Evolutionary conservation across 78 protist genomes (phyloP).

Genomic region (Mastigamoeba balamuthi): DNA sequence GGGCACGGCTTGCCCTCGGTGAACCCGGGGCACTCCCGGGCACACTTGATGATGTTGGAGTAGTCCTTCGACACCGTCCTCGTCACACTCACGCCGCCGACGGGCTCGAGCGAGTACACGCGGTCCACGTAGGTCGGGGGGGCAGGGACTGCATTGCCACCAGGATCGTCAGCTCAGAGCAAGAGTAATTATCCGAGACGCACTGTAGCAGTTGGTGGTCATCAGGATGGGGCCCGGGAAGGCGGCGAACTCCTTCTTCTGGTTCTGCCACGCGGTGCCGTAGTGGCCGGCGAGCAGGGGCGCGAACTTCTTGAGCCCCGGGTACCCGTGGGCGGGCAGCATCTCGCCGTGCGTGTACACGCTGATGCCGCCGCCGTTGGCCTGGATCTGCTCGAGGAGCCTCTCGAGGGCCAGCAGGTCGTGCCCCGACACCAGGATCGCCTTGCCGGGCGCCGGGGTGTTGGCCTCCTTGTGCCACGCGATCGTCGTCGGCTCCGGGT

Average conservation of each 20-base stretch:
- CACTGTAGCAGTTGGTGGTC: conserved; percentile 76
- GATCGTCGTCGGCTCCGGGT: conserved; percentile 15
- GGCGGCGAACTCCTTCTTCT: conserved; percentile 34
- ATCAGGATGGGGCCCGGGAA: conserved; percentile 75
- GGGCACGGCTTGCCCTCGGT: neutral
- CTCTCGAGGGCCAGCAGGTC: conserved; percentile 37
- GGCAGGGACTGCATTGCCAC: no score
- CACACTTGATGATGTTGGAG: conserved; percentile 3
- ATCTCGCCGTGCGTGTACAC: conserved; percentile 89
- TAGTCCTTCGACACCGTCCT: conserved; percentile 7
- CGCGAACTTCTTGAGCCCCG: conserved; percentile 28
- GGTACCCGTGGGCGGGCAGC: conserved; percentile 75
- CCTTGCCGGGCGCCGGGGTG: conserved; percentile 32
- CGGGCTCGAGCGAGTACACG: conserved; percentile 44
- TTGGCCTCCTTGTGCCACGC: neutral
- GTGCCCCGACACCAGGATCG: conserved; percentile 66
- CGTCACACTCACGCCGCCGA: conserved; percentile 32
- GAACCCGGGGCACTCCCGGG: conserved; percentile 15
- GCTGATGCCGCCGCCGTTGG: conserved; percentile 42
- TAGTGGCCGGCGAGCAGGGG: conserved; percentile 56
- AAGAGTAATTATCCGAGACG: conserved; percentile 13
- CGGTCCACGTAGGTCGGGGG: conserved; percentile 30
- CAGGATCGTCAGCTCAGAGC: no score
- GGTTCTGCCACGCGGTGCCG: conserved; percentile 85
- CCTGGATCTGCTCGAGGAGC: conserved; percentile 39